A percentile compares a stretch with the other conserved stretches of the same genome.
These are phyloP conservation scores for Curvularia lunata DNA, from an alignment of 2,329 filamentous ascomycete genomes.

Conservation along the genomic window DNA sequence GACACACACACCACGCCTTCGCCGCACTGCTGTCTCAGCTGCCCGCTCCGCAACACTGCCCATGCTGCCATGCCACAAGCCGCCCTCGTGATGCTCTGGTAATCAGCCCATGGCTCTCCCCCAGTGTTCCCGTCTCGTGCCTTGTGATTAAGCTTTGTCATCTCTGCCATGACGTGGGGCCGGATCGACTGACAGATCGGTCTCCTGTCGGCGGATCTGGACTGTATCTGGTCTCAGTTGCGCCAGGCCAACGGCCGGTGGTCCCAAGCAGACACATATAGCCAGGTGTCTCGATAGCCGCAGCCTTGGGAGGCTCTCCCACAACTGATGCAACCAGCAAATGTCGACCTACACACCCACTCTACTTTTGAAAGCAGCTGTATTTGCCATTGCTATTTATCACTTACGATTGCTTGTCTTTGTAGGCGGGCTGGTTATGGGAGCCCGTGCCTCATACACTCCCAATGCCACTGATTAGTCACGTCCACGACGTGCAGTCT, in stretches of 20 bases:
- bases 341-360: too few relatives aligned
- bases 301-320: background rate
- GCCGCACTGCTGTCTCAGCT: constrained; percentile 18
- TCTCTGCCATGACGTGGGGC: background rate
- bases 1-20: constrained; percentile 7
- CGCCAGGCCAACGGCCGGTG: background rate
- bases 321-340: too few relatives aligned
- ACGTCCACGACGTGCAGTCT: background rate
- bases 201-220: background rate
- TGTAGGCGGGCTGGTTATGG: too few relatives aligned
- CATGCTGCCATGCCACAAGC: background rate
- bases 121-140: background rate
- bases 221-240: background rate
- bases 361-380: too few relatives aligned
- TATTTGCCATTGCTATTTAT: too few relatives aligned
- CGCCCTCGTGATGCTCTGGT: background rate
- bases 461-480: background rate
- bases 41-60: constrained; percentile 1
- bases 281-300: background rate
- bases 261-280: background rate
- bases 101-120: background rate
- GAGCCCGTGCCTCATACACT: background rate
- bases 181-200: background rate
- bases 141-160: background rate
- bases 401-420: too few relatives aligned